Percentiles rank a stretch among this genome's conserved stretches.
Conservation (phyloP, 192 early-diverging fungal species). For the Chytriomyces sp. region DNA sequence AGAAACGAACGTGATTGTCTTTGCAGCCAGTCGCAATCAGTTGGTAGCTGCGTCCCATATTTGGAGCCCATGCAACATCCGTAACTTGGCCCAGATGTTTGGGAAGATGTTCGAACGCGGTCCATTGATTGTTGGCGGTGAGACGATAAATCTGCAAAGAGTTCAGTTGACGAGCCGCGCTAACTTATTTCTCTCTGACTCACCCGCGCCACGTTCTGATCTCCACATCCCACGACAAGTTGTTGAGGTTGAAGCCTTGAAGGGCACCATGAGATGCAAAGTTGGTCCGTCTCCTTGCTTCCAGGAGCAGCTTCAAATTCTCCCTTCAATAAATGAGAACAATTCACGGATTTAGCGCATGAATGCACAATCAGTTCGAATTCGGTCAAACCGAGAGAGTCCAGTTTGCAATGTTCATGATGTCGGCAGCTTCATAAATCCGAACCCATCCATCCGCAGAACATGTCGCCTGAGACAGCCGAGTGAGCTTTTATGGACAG, state of each 20-base stretch:
- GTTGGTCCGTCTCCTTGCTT: slow-evolving; percentile 76
- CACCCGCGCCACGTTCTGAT: slow-evolving; percentile 52
- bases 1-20: slow-evolving; percentile 78
- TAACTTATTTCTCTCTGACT: no score
- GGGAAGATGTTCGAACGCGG: slow-evolving; percentile 55
- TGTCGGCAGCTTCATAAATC: slow-evolving; percentile 87
- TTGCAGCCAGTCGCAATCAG: slow-evolving; percentile 83
- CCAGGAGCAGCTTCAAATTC: slow-evolving; percentile 52
- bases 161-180: no score
- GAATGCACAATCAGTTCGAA: no score
- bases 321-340: neutral
- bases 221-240: slow-evolving; percentile 87
- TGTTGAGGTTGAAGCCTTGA: slow-evolving; percentile 74
- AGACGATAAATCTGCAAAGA: slow-evolving; percentile 46
- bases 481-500: slow-evolving; percentile 30
- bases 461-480: slow-evolving; percentile 65
- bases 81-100: slow-evolving; percentile 70
- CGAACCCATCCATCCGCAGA: slow-evolving; percentile 83
- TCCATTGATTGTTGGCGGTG: slow-evolving; percentile 64
- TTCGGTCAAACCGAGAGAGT: slow-evolving; percentile 51
- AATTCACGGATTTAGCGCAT: no score
- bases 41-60: slow-evolving; percentile 71
- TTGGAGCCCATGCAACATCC: slow-evolving; percentile 67
- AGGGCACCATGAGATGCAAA: slow-evolving; percentile 88
- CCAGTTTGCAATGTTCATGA: slow-evolving; percentile 79